phyloP scores from a whole-genome alignment of 768 basidiomycete genomes.

The Suillus occidentalis region DNA sequence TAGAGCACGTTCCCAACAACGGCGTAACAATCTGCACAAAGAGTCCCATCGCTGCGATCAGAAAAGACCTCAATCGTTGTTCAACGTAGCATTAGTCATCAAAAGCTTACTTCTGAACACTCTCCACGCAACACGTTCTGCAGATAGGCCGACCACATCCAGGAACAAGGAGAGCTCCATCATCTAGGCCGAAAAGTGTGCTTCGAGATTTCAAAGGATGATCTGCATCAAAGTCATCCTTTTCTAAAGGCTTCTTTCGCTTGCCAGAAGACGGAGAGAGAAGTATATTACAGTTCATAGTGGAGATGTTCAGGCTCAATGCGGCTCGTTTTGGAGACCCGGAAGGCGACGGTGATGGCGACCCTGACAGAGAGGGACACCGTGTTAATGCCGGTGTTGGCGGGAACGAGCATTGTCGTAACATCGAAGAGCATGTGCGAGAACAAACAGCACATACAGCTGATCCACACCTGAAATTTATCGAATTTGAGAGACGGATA shows the following conservation, averaged over 20 bases:
- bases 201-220: conserved; percentile 8
- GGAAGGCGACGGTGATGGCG: conserved; percentile 11
- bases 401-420: conserved; percentile 31
- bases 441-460: conserved; percentile 37
- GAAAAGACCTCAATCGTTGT: not conserved
- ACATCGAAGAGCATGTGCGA: conserved; percentile 37
- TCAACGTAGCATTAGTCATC: not conserved
- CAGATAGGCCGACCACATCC: conserved; percentile 39
- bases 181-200: conserved; percentile 8
- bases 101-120: conserved; percentile 32
- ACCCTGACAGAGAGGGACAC: conserved; percentile 29
- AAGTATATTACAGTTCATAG: conserved; percentile 24
- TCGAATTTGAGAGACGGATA: not conserved
- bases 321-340: conserved; percentile 30
- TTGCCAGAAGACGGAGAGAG: conserved; percentile 13
- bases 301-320: conserved; percentile 20
- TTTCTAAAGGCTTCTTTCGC: conserved; percentile 30
- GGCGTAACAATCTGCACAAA: conserved; percentile 33
- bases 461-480: conserved; percentile 29
- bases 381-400: conserved; percentile 38
- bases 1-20: conserved; percentile 12
- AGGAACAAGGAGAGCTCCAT: conserved; percentile 18
- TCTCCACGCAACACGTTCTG: conserved; percentile 37
- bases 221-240: conserved; percentile 19
- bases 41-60: conserved; percentile 27